These are phyloP conservation scores for Xylaria sp. DNA, from an alignment of 495 filamentous ascomycete genomes.

Conservation along the genomic window DNA sequence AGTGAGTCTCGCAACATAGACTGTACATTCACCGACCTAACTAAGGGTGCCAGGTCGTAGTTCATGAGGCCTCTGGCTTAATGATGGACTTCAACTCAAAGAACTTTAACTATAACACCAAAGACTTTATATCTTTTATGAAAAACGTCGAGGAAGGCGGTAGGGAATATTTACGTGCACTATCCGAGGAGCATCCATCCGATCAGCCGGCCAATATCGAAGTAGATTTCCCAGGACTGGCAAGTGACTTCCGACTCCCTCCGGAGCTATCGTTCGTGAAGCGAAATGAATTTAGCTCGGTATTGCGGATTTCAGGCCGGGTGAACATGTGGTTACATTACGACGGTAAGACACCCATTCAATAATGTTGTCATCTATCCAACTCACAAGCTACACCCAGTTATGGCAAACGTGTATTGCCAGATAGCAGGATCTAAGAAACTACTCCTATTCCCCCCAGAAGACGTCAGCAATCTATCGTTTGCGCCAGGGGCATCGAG, in stretches of 20 bases:
- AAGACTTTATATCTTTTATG: slow-evolving; percentile 72
- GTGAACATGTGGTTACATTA: slow-evolving; percentile 94
- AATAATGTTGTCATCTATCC: not conserved
- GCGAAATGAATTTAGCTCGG: slow-evolving; percentile 76
- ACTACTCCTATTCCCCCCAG: slow-evolving; percentile 79
- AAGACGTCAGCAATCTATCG: slow-evolving; percentile 70
- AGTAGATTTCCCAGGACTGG: slow-evolving; percentile 73
- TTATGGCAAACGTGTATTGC: slow-evolving; percentile 89
- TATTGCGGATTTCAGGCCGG: slow-evolving; percentile 78
- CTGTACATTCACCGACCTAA: slow-evolving; percentile 21
- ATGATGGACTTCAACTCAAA: slow-evolving; percentile 82
- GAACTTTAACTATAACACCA: slow-evolving; percentile 80
- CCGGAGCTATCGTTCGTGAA: slow-evolving; percentile 63
- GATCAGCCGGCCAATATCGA: slow-evolving; percentile 71
- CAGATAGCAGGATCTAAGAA: slow-evolving; percentile 76
- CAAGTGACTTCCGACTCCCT: slow-evolving; percentile 74
- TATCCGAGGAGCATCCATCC: slow-evolving; percentile 71
- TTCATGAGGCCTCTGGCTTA: slow-evolving; percentile 68
- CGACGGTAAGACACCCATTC: slow-evolving; percentile 63
- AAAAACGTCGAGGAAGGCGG: slow-evolving; percentile 63
- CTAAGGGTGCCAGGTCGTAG: slow-evolving; percentile 63
- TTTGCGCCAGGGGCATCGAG: slow-evolving; percentile 81
- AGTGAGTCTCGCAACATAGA: slow-evolving; percentile 49
- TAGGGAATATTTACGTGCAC: slow-evolving; percentile 76
- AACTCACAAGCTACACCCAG: slow-evolving; percentile 49